These are phyloP conservation scores for Trypanosoma theileri DNA, from an alignment of 208 protist genomes.

Conservation along the genomic window DNA sequence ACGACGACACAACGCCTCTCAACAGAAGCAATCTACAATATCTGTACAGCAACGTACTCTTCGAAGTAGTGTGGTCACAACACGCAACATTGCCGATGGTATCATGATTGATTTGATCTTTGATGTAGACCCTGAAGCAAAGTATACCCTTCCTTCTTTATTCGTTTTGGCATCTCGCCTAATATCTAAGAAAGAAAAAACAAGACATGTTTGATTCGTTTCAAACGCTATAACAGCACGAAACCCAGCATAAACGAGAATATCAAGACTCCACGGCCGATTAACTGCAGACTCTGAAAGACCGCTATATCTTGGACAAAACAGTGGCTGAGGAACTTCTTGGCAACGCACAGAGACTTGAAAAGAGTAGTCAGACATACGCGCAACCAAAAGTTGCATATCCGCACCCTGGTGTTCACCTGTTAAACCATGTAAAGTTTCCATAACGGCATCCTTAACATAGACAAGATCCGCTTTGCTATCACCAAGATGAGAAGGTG, in stretches of 20 bases:
- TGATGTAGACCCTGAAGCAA: constrained; percentile 27
- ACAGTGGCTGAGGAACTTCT: constrained; percentile 5
- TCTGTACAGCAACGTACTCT: constrained; percentile 32
- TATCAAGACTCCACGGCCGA: constrained; percentile 39
- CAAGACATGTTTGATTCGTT: constrained; percentile 27
- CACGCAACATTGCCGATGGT: constrained; percentile 25
- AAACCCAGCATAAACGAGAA: constrained; percentile 42
- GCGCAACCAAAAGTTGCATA: constrained; percentile 34
- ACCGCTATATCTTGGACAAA: constrained; percentile 20
- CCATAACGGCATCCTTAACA: constrained; percentile 39
- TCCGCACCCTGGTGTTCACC: constrained; percentile 29
- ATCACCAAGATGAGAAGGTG: constrained; percentile 1
- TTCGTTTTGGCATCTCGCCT: constrained; percentile 22
- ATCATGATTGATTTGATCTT: constrained; percentile 27
- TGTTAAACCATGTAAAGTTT: constrained; percentile 24
- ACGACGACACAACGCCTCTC: not conserved
- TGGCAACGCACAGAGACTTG: constrained; percentile 42
- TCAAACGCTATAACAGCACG: constrained; percentile 46
- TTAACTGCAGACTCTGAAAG: not conserved
- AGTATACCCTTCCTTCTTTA: constrained; percentile 28
- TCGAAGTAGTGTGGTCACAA: constrained; percentile 28
- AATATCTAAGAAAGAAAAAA: constrained; percentile 43
- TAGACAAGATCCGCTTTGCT: constrained; percentile 27
- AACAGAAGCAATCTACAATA: constrained; percentile 42
- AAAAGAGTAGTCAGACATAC: constrained; percentile 50